These are phyloP conservation scores for Penicillium capsulatum DNA, from an alignment of 2,329 filamentous ascomycete species.

Conservation along the genomic window DNA sequence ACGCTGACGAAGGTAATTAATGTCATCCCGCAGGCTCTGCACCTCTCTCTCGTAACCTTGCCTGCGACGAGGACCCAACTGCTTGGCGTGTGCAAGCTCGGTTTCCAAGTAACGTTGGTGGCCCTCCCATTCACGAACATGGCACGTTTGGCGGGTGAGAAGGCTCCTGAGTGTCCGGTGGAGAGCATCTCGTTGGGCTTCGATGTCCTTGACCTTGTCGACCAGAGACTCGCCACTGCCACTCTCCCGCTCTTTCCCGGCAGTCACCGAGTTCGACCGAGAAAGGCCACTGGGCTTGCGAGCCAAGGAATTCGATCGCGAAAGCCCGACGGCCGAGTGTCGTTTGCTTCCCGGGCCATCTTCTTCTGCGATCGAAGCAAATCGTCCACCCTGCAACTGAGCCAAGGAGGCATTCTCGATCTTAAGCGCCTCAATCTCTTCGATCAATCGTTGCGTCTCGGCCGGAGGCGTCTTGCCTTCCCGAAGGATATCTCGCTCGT, in stretches of 20 bases:
- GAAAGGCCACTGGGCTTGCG: constrained; percentile 47
- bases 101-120: constrained; percentile 70
- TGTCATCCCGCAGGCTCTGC: constrained; percentile 71
- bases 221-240: constrained; percentile 65
- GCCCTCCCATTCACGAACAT: constrained; percentile 79
- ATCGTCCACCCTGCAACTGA: constrained; percentile 48
- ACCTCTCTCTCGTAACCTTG: constrained; percentile 83
- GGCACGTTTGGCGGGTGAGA: constrained; percentile 77
- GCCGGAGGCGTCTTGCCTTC: constrained; percentile 74
- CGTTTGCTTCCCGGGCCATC: constrained; percentile 42
- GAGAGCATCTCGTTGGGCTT: constrained; percentile 87
- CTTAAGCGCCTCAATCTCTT: constrained; percentile 69
- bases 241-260: constrained; percentile 54
- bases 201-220: constrained; percentile 84
- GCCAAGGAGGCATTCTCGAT: constrained; percentile 44
- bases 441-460: constrained; percentile 69
- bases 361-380: constrained; percentile 61
- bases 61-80: constrained; percentile 62
- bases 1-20: constrained; percentile 75
- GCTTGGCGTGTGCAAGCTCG: constrained; percentile 70
- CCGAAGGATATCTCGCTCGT: constrained; percentile 77
- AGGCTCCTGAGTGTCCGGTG: constrained; percentile 82
- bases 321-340: constrained; percentile 51
- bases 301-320: constrained; percentile 65
- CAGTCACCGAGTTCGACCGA: constrained; percentile 53